These are phyloP conservation scores for Beauveria caledonica DNA, from an alignment of 2,329 filamentous ascomycete species.

Conservation along the genomic window DNA sequence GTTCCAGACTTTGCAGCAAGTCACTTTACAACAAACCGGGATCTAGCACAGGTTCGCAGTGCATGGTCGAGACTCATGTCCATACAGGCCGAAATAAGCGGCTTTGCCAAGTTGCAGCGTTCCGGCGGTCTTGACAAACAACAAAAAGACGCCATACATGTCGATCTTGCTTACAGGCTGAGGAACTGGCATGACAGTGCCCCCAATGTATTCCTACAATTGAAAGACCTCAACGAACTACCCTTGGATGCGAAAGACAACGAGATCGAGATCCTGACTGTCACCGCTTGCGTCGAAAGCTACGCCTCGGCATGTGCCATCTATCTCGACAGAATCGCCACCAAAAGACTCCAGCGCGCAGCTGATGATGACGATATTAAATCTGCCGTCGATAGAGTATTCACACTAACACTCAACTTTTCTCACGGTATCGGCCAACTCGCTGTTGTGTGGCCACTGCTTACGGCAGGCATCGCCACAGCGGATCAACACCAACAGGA, in stretches of 20 bases:
- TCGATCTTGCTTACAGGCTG: slow-evolving; percentile 10
- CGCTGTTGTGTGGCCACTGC: neutral
- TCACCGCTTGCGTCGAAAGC: slow-evolving; percentile 12
- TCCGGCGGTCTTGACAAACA: neutral
- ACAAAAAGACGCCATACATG: slow-evolving; percentile 10
- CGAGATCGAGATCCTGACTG: slow-evolving; percentile 10
- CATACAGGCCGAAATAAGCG: slow-evolving; percentile 15
- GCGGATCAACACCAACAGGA: neutral
- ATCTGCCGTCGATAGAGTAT: neutral
- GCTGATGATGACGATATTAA: neutral
- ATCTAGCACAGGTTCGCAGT: slow-evolving; percentile 13
- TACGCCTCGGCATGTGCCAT: slow-evolving; percentile 12
- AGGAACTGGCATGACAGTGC: slow-evolving; percentile 14
- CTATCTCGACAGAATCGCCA: slow-evolving; percentile 13
- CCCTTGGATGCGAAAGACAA: slow-evolving; percentile 1
- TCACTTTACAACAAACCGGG: slow-evolving; percentile 3
- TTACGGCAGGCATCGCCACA: neutral
- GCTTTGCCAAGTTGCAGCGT: slow-evolving; percentile 10
- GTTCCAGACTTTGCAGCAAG: slow-evolving; percentile 13
- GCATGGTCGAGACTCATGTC: slow-evolving; percentile 16
- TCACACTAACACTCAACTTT: slow-evolving; percentile 9
- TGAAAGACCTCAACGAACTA: neutral
- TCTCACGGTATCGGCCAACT: slow-evolving; percentile 8
- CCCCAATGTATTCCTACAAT: slow-evolving; percentile 11
- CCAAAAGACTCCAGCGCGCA: slow-evolving; percentile 1